These are phyloP conservation scores for Monosporozyma aerobia DNA, from an alignment of 805 yeast genomes.

Conservation along the genomic window DNA sequence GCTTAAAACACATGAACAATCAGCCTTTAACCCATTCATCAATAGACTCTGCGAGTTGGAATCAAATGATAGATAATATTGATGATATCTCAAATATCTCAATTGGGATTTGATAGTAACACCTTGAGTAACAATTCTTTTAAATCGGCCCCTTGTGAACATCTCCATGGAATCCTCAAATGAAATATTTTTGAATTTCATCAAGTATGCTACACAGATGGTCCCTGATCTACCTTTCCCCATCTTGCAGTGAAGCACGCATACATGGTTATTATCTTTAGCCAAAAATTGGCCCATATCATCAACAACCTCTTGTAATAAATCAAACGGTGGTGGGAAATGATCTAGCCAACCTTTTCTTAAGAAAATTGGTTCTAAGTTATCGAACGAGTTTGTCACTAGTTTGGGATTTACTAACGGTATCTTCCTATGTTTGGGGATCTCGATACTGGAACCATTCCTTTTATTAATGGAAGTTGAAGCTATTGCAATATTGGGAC, in stretches of 20 bases:
- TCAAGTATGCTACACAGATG: slow-evolving; percentile 58
- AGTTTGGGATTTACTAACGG: neutral
- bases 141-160: slow-evolving; percentile 54
- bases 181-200: slow-evolving; percentile 36
- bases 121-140: slow-evolving; percentile 48
- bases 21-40: slow-evolving; percentile 6
- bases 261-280: slow-evolving; percentile 31
- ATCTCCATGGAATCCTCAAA: slow-evolving; percentile 40
- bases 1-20: slow-evolving; percentile 10
- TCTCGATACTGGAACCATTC: neutral
- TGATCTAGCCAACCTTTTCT: slow-evolving; percentile 65
- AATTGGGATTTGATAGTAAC: slow-evolving; percentile 65
- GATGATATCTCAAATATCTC: slow-evolving; percentile 55
- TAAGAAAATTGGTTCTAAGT: neutral
- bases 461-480: neutral
- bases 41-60: slow-evolving; percentile 6
- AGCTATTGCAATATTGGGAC: neutral
- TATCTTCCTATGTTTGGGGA: neutral
- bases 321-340: slow-evolving; percentile 54
- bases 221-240: slow-evolving; percentile 92
- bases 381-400: neutral
- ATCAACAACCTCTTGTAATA: slow-evolving; percentile 37
- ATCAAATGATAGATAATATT: slow-evolving; percentile 15
- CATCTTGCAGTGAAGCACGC: slow-evolving; percentile 74
- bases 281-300: slow-evolving; percentile 39